Conservation (phyloP, 192 early-diverging fungal genomes). For the Umbelopsis sp. region DNA sequence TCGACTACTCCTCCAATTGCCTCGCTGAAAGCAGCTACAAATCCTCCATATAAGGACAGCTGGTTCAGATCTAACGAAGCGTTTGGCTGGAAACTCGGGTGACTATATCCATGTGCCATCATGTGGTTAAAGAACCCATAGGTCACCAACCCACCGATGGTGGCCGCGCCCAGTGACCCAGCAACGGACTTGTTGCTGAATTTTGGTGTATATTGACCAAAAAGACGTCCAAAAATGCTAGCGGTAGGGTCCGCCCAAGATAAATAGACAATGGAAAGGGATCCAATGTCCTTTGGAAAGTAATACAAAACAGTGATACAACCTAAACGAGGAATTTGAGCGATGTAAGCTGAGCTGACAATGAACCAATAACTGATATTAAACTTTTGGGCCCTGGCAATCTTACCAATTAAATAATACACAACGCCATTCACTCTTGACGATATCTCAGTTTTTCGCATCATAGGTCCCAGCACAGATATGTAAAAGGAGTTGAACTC, state of each 20-base stretch:
- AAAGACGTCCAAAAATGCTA: constrained; percentile 42
- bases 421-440: constrained; percentile 43
- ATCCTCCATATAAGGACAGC: constrained; percentile 41
- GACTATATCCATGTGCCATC: constrained; percentile 23
- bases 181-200: constrained; percentile 48
- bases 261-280: constrained; percentile 48
- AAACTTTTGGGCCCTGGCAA: background rate
- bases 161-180: constrained; percentile 44
- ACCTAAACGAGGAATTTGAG: constrained; percentile 18
- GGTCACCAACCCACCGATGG: constrained; percentile 37
- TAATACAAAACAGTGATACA: constrained; percentile 35
- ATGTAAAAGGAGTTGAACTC: constrained; percentile 44
- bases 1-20: constrained; percentile 37
- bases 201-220: constrained; percentile 43
- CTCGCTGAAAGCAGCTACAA: constrained; percentile 46
- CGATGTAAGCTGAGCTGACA: background rate
- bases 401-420: constrained; percentile 45
- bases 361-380: background rate
- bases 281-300: constrained; percentile 44
- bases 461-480: constrained; percentile 41
- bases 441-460: constrained; percentile 46
- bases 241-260: constrained; percentile 55
- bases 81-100: constrained; percentile 25
- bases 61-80: constrained; percentile 17
- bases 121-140: constrained; percentile 35